phyloP scores from a whole-genome alignment of 805 yeast genomes.

The Yarrowia deformans region DNA sequence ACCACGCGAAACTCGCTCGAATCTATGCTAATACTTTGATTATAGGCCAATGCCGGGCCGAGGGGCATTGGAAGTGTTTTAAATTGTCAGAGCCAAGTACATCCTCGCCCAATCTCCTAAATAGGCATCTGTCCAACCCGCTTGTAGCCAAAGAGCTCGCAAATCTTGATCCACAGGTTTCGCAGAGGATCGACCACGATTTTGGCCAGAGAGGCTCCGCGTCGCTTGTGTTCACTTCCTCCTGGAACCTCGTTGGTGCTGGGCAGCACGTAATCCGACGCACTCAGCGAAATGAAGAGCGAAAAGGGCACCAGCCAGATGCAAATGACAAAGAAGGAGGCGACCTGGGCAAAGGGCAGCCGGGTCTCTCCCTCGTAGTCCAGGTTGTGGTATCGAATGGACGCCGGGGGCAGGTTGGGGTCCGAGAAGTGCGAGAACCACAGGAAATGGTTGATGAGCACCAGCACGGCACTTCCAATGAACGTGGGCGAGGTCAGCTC shows the following conservation, averaged over 20 bases:
- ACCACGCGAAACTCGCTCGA: neutral
- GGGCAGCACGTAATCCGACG: slow-evolving; percentile 89
- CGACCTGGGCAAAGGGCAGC: slow-evolving; percentile 85
- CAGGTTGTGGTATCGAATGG: slow-evolving; percentile 54
- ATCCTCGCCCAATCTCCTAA: no score
- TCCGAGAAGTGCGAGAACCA: slow-evolving; percentile 91
- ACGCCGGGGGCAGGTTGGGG: slow-evolving; percentile 64
- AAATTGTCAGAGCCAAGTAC: no score
- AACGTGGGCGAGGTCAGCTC: slow-evolving; percentile 75
- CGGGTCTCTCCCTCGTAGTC: slow-evolving; percentile 69
- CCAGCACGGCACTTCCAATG: slow-evolving; percentile 72
- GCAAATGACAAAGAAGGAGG: slow-evolving; percentile 93
- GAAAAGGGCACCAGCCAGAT: slow-evolving; percentile 96
- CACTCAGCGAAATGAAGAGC: slow-evolving; percentile 87
- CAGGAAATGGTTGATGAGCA: slow-evolving; percentile 78
- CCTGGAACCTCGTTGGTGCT: slow-evolving; percentile 45
- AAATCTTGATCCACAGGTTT: slow-evolving; percentile 19
- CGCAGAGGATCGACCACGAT: slow-evolving; percentile 30
- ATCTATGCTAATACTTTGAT: slow-evolving; percentile 9
- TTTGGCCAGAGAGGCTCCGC: slow-evolving; percentile 36
- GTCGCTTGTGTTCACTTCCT: slow-evolving; percentile 17
- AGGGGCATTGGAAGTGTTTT: neutral
- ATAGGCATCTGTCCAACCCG: slow-evolving; percentile 28
- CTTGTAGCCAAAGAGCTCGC: slow-evolving; percentile 29
- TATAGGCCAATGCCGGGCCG: neutral